Evolutionary conservation across 331 rosid genomes (phyloP), one percentile per base, ranked within the genome.

Genomic region (Telfairia occidentalis): DNA sequence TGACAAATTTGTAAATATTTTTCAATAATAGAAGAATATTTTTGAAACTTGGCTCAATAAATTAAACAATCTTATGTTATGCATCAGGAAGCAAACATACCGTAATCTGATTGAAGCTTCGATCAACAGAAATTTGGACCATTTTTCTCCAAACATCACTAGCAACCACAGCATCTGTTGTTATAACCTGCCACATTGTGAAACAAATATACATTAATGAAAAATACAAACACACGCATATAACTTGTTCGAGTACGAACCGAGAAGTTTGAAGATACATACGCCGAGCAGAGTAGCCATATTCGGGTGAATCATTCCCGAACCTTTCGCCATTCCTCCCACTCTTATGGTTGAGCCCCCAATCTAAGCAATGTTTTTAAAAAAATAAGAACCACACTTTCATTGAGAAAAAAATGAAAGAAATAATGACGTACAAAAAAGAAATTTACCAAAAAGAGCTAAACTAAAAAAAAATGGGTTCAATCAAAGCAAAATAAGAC

Each of bases 271-370:
- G 28, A 78, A 74, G 73, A 82, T 77, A 77, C 90, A 60, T 86
- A 91, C 98, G 52, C 97, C 98, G 26, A 94, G 93, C 97, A 94
- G 75, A 80, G 98, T 91, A 80, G 97, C 98, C 98, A 94, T 94
- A 83, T 91, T 90, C 77, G 97, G 98, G 80, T 94, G 98, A 84
- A 94, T 94, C 98, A 94, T 94, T 76, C 98, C 98, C 26, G 97
- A 94, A 75, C 98, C 98, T 80, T 94, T 91, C 43, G 98, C 96
- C 97, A 94, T 94, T 73, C 97, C 98, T 73, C 97, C 98, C 71
- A 94, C 57, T 80, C 87, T 86, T 71, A 93, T 80, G 71, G 75
- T 90, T 59, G 84, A 82, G 49, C 86, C 87, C 74, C 96, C 96
- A 85, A 91, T 83, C 98, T 94, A 83, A 64, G 60, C 69, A 82